Base-by-base conservation (phyloP, 208 protist species). In the Leishmania martiniquensis region DNA sequence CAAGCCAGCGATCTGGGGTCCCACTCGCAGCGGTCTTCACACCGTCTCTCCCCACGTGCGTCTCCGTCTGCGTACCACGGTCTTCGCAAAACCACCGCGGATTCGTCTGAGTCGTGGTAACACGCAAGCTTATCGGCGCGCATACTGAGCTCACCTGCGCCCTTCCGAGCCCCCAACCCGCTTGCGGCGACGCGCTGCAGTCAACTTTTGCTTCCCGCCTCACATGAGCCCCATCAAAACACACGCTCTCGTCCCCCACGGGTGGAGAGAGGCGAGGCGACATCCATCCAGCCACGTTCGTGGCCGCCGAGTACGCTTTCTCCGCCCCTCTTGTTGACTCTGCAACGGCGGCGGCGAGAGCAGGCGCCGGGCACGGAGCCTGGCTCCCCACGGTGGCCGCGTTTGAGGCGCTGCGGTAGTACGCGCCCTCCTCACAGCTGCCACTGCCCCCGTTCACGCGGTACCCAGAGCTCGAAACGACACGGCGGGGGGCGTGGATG, bases 351-450 rank as follows among this genome's bases (percentile, higher is more conserved):
- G 42, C 10, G 29, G 59, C 39, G 32, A 63, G 25, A 17, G 42
- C 37, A 29, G 22, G 75, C 37, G 22, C 37, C 45, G 32, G 68
- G 32, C 22, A 72, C 0, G 77, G 51, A 0, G 71, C 76, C 29
- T 85, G 81, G 60, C 82, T 86, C 13, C 82, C 82, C 60, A 86
- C 82, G 7, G 82, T 86, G 22, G 82, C 82, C 22, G 76, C 82
- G 17, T 82, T 86, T 3, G 82, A 86, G 17, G 74, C 77, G 49
- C 67, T 79, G 37, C 82, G 57, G 44, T 79, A 72, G 25, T 78
- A 76, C 42, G 7, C 44, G n/a, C 45, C 66, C 5, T 77, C 77
- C 6, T 82, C 68, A 13, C 42, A 62, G 15, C 12, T 57, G 54
- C 71, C 32, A 10, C 69, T 75, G 47, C 70, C 69, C 4, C 66